Evolutionary conservation across 768 basidiomycete species (phyloP).

Genomic region (Boletellus ananas): DNA sequence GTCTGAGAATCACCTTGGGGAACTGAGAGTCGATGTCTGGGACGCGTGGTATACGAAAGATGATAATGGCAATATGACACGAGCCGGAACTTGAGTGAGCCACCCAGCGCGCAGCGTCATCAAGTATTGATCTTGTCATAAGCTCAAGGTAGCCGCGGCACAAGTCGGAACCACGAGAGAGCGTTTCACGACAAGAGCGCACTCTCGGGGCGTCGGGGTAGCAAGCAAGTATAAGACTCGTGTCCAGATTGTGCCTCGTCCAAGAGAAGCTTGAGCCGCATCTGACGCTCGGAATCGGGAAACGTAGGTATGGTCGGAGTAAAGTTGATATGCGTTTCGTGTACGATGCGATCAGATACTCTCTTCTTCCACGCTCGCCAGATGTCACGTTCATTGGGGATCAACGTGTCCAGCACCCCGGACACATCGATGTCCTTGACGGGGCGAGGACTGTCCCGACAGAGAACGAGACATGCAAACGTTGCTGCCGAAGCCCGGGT

Average conservation of each 20-base stretch:
- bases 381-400: slow-evolving; percentile 14
- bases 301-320: slow-evolving; percentile 15
- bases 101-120: too few relatives aligned
- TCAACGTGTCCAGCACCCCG: slow-evolving; percentile 11
- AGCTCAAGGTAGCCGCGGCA: too few relatives aligned
- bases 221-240: neutral
- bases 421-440: slow-evolving; percentile 8
- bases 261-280: slow-evolving; percentile 7
- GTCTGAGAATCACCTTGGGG: neutral
- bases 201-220: neutral
- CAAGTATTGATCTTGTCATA: too few relatives aligned
- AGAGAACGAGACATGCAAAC: slow-evolving; percentile 15
- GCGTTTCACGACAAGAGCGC: too few relatives aligned
- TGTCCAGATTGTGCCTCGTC: slow-evolving; percentile 12
- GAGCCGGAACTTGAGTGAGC: too few relatives aligned
- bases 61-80: too few relatives aligned
- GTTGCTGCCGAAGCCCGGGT: slow-evolving; percentile 17
- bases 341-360: slow-evolving; percentile 15
- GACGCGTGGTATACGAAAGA: too few relatives aligned
- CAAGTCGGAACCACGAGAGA: too few relatives aligned
- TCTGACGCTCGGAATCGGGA: slow-evolving; percentile 6
- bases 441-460: slow-evolving; percentile 8
- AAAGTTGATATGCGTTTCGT: slow-evolving; percentile 11
- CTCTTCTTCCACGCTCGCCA: slow-evolving; percentile 16
- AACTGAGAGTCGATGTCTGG: too few relatives aligned